phyloP scores from a whole-genome alignment of 2,329 filamentous ascomycete genomes.

The Aspergillus proliferans region DNA sequence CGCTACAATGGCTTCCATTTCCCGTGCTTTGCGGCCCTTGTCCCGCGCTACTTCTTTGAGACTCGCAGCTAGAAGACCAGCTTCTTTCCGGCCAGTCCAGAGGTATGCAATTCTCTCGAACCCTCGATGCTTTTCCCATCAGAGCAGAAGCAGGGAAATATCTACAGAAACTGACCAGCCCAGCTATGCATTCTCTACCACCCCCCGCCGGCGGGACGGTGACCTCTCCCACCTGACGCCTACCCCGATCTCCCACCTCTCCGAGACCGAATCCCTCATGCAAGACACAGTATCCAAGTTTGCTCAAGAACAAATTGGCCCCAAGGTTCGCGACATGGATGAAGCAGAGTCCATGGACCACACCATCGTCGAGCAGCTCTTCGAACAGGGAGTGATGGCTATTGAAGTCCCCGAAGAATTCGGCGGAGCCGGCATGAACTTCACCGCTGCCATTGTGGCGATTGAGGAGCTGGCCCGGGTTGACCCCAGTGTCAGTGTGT shows the following conservation, averaged over 20 bases:
- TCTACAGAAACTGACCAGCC: too few relatives aligned
- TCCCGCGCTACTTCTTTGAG: constrained; percentile 36
- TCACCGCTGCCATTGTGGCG: constrained; percentile 88
- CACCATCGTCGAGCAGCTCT: constrained; percentile 78
- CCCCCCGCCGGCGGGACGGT: constrained; percentile 48
- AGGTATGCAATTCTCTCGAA: constrained; percentile 26
- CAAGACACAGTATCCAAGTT: constrained; percentile 86
- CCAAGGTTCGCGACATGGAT: constrained; percentile 94
- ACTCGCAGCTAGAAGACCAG: constrained; percentile 32
- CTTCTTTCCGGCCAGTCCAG: constrained; percentile 34
- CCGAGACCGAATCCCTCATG: constrained; percentile 85
- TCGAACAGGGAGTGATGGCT: constrained; percentile 96
- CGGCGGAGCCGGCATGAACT: constrained; percentile 97
- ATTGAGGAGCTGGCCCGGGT: constrained; percentile 95
- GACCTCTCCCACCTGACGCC: constrained; percentile 74
- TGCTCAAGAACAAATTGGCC: constrained; percentile 78
- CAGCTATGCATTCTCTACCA: constrained; percentile 55
- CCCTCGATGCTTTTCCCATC: too few relatives aligned
- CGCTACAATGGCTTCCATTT: constrained; percentile 43
- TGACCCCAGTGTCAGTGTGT: constrained; percentile 88
- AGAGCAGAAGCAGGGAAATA: too few relatives aligned
- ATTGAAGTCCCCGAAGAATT: constrained; percentile 97
- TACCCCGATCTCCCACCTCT: constrained; percentile 87
- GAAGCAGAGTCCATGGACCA: constrained; percentile 94
- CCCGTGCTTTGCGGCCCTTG: constrained; percentile 42